Percentiles rank a stretch among this genome's conserved stretches.
phyloP scores from a whole-genome alignment of 2,329 filamentous ascomycete species.

The Colletotrichum tabaci region DNA sequence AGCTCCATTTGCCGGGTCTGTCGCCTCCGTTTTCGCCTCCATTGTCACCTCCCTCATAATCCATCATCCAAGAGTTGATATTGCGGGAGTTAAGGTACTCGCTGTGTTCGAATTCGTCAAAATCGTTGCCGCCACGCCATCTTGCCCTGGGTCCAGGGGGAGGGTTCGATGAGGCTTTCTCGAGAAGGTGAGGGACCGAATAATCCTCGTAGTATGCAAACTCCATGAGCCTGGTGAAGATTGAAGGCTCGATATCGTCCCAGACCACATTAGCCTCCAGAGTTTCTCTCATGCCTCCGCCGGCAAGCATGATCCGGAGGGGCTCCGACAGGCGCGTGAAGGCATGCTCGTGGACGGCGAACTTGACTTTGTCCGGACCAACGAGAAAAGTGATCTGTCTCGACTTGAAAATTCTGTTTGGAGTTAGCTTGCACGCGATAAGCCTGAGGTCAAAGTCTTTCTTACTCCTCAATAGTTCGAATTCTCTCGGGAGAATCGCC shows the following conservation, averaged over 20 bases:
- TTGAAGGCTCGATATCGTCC: neutral
- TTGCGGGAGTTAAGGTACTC: too few species aligned
- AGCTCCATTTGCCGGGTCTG: constrained; percentile 1
- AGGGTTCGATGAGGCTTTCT: too few species aligned
- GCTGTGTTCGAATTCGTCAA: too few species aligned
- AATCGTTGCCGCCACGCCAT: too few species aligned
- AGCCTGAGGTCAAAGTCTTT: neutral
- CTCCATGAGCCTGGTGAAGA: neutral
- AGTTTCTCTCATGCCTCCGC: neutral
- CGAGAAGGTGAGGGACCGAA: neutral
- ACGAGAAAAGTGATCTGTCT: constrained; percentile 10
- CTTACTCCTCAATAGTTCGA: neutral
- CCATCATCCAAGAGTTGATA: neutral
- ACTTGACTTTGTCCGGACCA: neutral
- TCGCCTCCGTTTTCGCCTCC: neutral
- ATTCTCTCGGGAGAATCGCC: neutral
- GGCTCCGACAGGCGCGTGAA: neutral
- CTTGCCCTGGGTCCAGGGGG: too few species aligned
- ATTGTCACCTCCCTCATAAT: neutral
- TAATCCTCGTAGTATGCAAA: neutral
- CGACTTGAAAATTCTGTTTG: constrained; percentile 1
- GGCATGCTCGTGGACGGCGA: neutral
- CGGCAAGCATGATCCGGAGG: neutral
- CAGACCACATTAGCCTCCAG: neutral
- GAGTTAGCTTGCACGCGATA: neutral